phyloP scores from a whole-genome alignment of 2,329 filamentous ascomycete species.

The Colletotrichum magnum region DNA sequence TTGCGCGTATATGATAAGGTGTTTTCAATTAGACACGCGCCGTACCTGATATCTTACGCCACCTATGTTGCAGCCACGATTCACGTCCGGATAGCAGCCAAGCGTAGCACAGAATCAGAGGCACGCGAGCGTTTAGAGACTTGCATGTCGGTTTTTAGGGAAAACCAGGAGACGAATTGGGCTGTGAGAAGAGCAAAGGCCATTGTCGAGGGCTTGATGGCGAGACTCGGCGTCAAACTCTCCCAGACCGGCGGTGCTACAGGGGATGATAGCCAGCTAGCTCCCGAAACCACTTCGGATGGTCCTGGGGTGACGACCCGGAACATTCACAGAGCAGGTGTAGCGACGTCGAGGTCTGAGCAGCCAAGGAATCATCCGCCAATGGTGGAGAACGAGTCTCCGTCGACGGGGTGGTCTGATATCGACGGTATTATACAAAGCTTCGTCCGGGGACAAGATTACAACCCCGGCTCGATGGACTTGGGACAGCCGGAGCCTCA shows the following conservation, averaged over 20 bases:
- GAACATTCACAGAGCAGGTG: not conserved
- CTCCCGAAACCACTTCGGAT: not conserved
- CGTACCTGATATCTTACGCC: slow-evolving; percentile 69
- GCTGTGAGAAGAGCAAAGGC: slow-evolving; percentile 61
- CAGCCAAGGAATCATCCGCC: not conserved
- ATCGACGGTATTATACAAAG: slow-evolving; percentile 55
- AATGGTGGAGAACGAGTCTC: slow-evolving; percentile 10
- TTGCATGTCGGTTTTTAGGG: slow-evolving; percentile 61
- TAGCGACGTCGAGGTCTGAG: not conserved
- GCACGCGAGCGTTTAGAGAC: slow-evolving; percentile 57
- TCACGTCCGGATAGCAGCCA: slow-evolving; percentile 64
- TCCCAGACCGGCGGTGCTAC: not conserved
- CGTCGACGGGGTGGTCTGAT: slow-evolving; percentile 47
- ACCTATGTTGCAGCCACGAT: slow-evolving; percentile 69
- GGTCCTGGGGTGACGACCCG: not conserved
- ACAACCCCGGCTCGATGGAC: slow-evolving; percentile 14
- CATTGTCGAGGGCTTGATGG: slow-evolving; percentile 62
- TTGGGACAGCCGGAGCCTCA: not conserved
- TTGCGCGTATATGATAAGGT: slow-evolving; percentile 59
- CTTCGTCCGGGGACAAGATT: slow-evolving; percentile 47
- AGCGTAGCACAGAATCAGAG: slow-evolving; percentile 55
- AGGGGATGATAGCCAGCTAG: not conserved
- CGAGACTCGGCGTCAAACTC: slow-evolving; percentile 54
- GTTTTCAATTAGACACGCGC: slow-evolving; percentile 62
- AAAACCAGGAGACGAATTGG: slow-evolving; percentile 66